Base-by-base conservation (phyloP, 306 rosid species). In the Ammopiptanthus mongolicus region DNA sequence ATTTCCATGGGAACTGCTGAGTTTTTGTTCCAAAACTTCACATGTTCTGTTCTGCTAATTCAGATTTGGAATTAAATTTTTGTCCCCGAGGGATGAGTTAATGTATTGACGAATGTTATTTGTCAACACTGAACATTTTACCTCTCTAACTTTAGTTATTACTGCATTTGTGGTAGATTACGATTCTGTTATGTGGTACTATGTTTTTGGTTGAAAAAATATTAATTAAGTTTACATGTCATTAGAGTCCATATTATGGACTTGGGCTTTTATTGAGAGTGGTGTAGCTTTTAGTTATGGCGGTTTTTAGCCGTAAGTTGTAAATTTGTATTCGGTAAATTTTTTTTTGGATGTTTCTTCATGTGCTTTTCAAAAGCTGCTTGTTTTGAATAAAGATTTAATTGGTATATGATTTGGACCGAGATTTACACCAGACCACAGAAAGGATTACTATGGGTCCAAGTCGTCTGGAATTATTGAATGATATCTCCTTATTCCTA, bases 31-130 rank as follows among this genome's bases (percentile, higher is more conserved):
- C 56, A 19, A 15, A 80, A 17, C 0, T 12, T 10, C 34, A 31
- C 4, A 44, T n/a, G 23, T 29, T 71, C 41, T 12, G 10, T 22
- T 63, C 10, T 41, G 21, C 37, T 46, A 17, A 33, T 41, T 29
- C 37, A 19, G 61, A 2, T 53, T 69, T 75, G 62, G 69, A 76
- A 62, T 51, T 53, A 9, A 75, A 55, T 14, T 62, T 61, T 62
- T 70, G 52, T 3, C 13, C 6, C 33, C 13, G 5, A 60, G 41
- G 12, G 34, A 48, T 63, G 39, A 66, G 44, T 42, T 15, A 29
- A 10, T 51, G 56, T 36, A 65, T 31, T 39, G 75, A 44, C 13
- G 14, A 23, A 74, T 42, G 47, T 18, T n/a, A 10, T 3, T 33
- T 2, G 8, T 41, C 3, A 37, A 25, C 23, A 21, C 9, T 5